These are phyloP conservation scores for Hanseniaspora mollemarum DNA, from an alignment of 805 yeast species.

Conservation along the genomic window DNA sequence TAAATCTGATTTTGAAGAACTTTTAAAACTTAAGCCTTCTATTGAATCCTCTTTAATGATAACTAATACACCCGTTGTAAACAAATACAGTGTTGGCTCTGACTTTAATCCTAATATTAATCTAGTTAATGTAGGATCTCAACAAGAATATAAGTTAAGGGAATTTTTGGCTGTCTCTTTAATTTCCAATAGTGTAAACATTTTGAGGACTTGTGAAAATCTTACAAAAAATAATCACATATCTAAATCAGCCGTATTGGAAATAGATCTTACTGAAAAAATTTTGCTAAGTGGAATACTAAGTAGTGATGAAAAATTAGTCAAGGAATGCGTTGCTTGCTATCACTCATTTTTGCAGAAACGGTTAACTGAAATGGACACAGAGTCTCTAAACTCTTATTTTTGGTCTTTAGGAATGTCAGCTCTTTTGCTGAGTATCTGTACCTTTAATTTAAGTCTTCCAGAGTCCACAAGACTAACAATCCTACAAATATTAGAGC, in stretches of 20 bases:
- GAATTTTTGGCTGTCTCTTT: neutral
- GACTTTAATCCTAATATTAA: neutral
- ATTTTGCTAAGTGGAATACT: slow-evolving; percentile 28
- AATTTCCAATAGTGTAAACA: neutral
- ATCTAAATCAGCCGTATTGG: neutral
- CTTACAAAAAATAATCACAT: neutral
- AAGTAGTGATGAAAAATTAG: slow-evolving; percentile 22
- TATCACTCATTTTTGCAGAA: slow-evolving; percentile 30
- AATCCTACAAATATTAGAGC: slow-evolving; percentile 27
- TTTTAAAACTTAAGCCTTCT: neutral
- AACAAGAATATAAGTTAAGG: neutral
- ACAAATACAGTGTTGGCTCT: neutral
- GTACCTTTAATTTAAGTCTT: slow-evolving; percentile 26
- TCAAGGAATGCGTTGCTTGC: slow-evolving; percentile 28
- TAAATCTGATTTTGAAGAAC: neutral
- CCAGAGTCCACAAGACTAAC: slow-evolving; percentile 29
- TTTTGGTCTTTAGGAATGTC: slow-evolving; percentile 30
- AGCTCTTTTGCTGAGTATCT: slow-evolving; percentile 32
- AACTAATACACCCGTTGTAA: neutral
- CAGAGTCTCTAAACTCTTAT: slow-evolving; percentile 26
- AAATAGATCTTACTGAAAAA: slow-evolving; percentile 6
- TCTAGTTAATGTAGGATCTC: neutral
- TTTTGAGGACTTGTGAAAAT: neutral
- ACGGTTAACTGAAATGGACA: slow-evolving; percentile 26
- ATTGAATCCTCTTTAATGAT: neutral